phyloP scores from a whole-genome alignment of 164 flowering plant species.

The Piper betle region DNA sequence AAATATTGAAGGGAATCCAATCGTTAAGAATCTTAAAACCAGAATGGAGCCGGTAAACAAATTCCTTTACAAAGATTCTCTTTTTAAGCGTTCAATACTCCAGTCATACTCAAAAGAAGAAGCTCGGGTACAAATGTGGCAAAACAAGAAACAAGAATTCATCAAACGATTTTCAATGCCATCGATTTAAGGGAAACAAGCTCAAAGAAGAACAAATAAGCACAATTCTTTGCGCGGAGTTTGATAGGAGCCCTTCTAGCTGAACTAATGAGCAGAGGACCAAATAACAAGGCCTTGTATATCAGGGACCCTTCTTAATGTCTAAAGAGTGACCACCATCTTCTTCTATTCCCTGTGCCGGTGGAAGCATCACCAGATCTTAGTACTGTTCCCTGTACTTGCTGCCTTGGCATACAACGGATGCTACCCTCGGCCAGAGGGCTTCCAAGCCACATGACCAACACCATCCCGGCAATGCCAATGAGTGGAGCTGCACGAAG shows the following conservation, averaged over 20 bases:
- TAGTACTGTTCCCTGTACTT: constrained; percentile 12
- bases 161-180: too few species aligned
- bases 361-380: constrained; percentile 10
- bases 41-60: too few species aligned
- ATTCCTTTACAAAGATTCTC: too few species aligned
- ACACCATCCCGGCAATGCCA: constrained; percentile 61
- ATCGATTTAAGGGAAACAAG: too few species aligned
- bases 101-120: too few species aligned
- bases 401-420: constrained; percentile 8
- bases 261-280: not conserved
- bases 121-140: too few species aligned
- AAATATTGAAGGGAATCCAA: too few species aligned
- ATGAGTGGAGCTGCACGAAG: constrained; percentile 71
- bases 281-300: not conserved
- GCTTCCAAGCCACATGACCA: constrained; percentile 58
- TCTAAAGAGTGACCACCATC: constrained; percentile 64
- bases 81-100: too few species aligned
- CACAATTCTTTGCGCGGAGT: not conserved
- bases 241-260: not conserved
- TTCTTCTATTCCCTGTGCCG: constrained; percentile 32
- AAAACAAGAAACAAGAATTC: too few species aligned
- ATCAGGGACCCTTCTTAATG: not conserved
- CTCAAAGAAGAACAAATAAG: too few species aligned
- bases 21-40: too few species aligned
- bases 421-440: constrained; percentile 24